Evolutionary conservation across 768 basidiomycete genomes (phyloP), one percentile per base, ranked within the genome.

Genomic region (Lentinus tigrinus): DNA sequence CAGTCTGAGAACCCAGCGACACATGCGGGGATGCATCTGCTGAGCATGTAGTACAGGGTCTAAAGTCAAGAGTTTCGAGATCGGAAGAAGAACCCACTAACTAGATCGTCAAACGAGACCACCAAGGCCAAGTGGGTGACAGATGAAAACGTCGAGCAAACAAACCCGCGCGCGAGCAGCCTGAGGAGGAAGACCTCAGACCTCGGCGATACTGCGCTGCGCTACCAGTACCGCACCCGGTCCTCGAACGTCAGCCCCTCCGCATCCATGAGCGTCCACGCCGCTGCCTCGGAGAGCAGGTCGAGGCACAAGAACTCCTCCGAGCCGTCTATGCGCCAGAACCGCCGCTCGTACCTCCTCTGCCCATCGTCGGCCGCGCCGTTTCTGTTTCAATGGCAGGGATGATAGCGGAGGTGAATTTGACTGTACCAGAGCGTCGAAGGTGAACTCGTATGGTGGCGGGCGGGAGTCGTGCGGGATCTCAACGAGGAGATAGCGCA

Each of bases 321-420:
- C 36, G 53, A 23, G 28, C 58, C 24, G 37, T 54, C 58, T 13
- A 59, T 47, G 47, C 58, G 58, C 52, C 52, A 59, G 40, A 59
- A 59, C 11, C 53, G 40, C 11, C 58, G n/a, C 47, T 59, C 52
- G 28, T n/a, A 19, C 3, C 19, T 9, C 19, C 46, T 5, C 37
- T 5, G 48, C 28, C 14, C 11, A 39, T 36, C 47, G 16, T n/a
- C 17, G 11, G 16, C 26, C 21, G 34, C 9, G 47, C n/a, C n/a
- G n/a, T 16, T 16, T 9, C 7, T 28, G 47, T 28, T 16, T 37
- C 9, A 9, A 16, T 23, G 44, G n/a, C 23, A 43, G 14, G 17
- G 31, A 42, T 26, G 43, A n/a, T 9, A 34, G 5, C 28, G 31
- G 17, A 1, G 47, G 37, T 16, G 54, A 49, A 13, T 31, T 31